Conservation (phyloP, 345 rosid genomes). For the Hibiscus tridactylites region DNA sequence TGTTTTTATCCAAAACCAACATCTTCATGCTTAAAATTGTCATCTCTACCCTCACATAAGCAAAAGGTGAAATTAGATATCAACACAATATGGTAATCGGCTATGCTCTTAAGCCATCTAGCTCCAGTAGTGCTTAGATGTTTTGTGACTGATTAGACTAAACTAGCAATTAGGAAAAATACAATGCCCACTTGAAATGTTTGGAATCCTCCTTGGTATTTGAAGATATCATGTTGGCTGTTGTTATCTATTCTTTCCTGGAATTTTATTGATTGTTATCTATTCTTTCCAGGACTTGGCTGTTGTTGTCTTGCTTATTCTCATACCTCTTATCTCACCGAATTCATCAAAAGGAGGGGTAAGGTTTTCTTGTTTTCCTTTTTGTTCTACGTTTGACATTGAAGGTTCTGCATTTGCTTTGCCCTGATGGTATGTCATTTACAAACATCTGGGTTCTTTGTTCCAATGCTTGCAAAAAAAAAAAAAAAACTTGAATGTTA, state of each 20-base stretch:
- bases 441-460: neutral
- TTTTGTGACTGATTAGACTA: neutral
- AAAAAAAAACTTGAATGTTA: neutral
- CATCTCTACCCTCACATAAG: conserved; percentile 3
- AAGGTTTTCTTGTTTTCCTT: conserved; percentile 24
- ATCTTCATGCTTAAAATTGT: conserved; percentile 1
- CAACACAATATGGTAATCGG: conserved; percentile 6
- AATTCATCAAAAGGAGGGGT: conserved; percentile 99
- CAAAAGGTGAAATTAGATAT: conserved; percentile 7
- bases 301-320: conserved; percentile 90
- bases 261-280: neutral
- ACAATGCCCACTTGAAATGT: neutral
- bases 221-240: neutral
- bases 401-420: conserved; percentile 9
- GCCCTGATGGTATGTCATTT: neutral
- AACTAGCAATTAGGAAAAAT: neutral
- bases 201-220: neutral
- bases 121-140: neutral
- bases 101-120: conserved; percentile 5
- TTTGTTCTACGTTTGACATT: conserved; percentile 9
- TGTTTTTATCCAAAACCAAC: neutral
- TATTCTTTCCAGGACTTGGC: conserved; percentile 77
- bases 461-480: neutral
- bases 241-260: conserved; percentile 16
- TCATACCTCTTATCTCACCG: conserved; percentile 96